phyloP scores from a whole-genome alignment of 495 filamentous ascomycete genomes.

The Chaetomium cochliodes region DNA sequence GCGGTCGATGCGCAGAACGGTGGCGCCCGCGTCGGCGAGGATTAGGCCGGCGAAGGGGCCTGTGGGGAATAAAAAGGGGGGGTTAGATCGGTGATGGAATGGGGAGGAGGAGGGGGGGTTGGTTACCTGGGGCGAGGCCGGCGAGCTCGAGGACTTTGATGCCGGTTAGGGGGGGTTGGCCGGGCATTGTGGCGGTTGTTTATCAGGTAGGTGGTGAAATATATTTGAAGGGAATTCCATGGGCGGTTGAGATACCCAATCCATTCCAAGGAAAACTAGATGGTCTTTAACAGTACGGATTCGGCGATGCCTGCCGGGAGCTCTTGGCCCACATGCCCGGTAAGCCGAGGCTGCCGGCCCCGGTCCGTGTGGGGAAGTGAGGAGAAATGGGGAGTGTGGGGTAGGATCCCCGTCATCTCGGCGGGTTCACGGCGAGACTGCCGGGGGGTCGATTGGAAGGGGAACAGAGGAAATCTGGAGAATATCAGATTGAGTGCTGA shows the following conservation, averaged over 20 bases:
- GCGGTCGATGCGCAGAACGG: conserved; percentile 85
- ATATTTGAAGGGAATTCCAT: too few relatives aligned
- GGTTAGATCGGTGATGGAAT: conserved; percentile 5
- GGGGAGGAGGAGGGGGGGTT: not conserved
- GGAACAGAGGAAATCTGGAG: not conserved
- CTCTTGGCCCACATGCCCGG: conserved; percentile 6
- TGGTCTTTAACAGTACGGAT: not conserved
- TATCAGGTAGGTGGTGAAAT: not conserved
- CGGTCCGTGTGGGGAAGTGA: conserved; percentile 16
- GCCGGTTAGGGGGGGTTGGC: conserved; percentile 65
- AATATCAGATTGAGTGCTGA: not conserved
- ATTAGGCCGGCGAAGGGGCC: conserved; percentile 88
- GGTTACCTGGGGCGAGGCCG: conserved; percentile 78
- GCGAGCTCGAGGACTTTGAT: conserved; percentile 86
- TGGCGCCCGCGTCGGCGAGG: conserved; percentile 83
- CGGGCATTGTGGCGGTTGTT: conserved; percentile 39
- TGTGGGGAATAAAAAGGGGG: too few relatives aligned
- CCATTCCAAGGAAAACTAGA: too few relatives aligned
- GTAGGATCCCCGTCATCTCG: conserved; percentile 5
- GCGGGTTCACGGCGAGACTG: not conserved
- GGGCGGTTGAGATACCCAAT: not conserved
- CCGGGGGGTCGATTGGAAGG: not conserved
- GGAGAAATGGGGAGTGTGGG: conserved; percentile 20
- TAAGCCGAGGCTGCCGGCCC: conserved; percentile 26
- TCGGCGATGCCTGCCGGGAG: conserved; percentile 9